These are phyloP conservation scores for Fusarium floridanum DNA, from an alignment of 2,329 filamentous ascomycete genomes.

Conservation along the genomic window DNA sequence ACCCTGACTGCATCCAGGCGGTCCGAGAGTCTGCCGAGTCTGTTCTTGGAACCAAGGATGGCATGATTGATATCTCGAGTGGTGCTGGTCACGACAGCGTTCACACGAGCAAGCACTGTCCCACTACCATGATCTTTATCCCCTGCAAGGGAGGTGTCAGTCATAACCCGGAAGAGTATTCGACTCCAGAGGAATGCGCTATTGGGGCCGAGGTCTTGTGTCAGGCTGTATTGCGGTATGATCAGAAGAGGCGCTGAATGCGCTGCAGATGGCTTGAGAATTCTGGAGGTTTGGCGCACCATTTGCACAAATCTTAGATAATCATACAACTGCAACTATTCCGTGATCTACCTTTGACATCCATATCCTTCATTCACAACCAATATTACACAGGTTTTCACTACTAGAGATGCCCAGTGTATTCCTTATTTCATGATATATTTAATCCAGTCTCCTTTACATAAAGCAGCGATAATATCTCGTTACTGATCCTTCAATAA, in stretches of 20 bases:
- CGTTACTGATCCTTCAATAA: too few species aligned
- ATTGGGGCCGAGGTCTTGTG: slow-evolving; percentile 42
- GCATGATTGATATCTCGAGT: slow-evolving; percentile 49
- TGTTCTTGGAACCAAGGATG: slow-evolving; percentile 51
- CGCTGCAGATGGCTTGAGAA: too few species aligned
- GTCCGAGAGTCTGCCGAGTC: slow-evolving; percentile 66
- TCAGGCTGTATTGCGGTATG: slow-evolving; percentile 42
- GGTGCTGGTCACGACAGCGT: slow-evolving; percentile 53
- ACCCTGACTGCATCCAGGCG: slow-evolving; percentile 74
- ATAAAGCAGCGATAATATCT: too few species aligned
- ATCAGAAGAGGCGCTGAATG: slow-evolving; percentile 30
- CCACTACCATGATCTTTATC: slow-evolving; percentile 52
- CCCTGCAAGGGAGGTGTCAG: slow-evolving; percentile 51
- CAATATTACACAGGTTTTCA: too few species aligned
- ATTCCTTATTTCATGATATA: too few species aligned
- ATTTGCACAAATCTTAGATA: too few species aligned
- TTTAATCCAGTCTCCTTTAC: too few species aligned
- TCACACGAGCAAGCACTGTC: slow-evolving; percentile 47
- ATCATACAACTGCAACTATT: too few species aligned
- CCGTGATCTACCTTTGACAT: too few species aligned
- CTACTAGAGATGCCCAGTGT: too few species aligned
- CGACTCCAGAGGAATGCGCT: slow-evolving; percentile 48
- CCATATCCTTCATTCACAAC: too few species aligned
- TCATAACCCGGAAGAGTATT: slow-evolving; percentile 45
- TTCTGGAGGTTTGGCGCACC: too few species aligned